Base-by-base conservation (phyloP, 768 basidiomycete species). In the Hortiboletus campestris region DNA sequence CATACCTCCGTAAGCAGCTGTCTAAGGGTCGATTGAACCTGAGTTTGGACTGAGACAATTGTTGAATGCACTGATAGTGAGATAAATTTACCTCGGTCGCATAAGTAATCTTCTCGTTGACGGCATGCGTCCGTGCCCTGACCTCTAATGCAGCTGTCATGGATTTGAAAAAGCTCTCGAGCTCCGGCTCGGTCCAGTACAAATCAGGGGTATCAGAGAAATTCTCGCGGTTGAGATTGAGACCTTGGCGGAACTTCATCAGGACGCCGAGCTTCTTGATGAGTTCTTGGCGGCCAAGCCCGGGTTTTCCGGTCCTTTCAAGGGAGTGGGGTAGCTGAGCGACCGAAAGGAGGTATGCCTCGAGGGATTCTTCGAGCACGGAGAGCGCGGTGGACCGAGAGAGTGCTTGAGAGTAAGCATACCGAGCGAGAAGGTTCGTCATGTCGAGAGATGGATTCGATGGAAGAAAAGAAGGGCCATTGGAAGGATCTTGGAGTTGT, bases 21-120 rank as follows among this genome's bases (percentile, higher is more conserved):
- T 46, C 94, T 80, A 40, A 98, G 77, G 9, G 91, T 90, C 19
- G 90, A 91, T 76, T 98, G 95, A 12, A 90, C 83, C 80, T 89
- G 63, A 38, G 17, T 56, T 46, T 47, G 17, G 3, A 20, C 17
- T 55, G 6, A 54, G 56, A 51, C 8, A 13, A 29, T 19, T 16
- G 16, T 16, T 12, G 7, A 22, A 34, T 49, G 35, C 28, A 17
- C 6, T 1, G 13, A 36, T 3, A 2, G 12, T 2, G 5, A 12
- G 6, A 34, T 36, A 32, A 38, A 34, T 2, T 19, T 44, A 81
- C 85, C 77, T 94, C 91, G 3, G 88, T 86, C 7, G 91, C 89
- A 68, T 94, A 94, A 2, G 89, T 93, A 53, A 94, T 94, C 68
- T 96, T 97, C 65, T 93, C 91, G 66, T 96, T 95, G 51, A 95